Evolutionary conservation across 2,329 filamentous ascomycete species (phyloP), one percentile per base, ranked within the genome.

Genomic region (Curvularia hawaiiensis): DNA sequence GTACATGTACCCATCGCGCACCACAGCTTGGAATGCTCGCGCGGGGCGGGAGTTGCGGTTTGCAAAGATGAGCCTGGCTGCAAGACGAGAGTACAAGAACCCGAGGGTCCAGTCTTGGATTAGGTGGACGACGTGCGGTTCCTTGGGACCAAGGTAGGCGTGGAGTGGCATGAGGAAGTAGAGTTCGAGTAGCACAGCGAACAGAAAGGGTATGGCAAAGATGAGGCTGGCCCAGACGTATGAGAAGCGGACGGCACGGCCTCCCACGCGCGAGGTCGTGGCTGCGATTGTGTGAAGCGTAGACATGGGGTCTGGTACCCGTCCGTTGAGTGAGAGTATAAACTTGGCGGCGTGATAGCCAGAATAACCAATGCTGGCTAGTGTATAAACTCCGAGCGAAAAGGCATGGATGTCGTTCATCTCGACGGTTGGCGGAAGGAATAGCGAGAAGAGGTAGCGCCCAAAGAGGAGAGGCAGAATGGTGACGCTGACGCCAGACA

Each of bases 401-500:
- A 97, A 97, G 12, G 95, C 94, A 69, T 99, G 98, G 26, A 99
- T 90, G 74, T 99, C 95, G 76, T 98, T 99, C 71, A 94, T 90
- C 60, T 90, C 69, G 8, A 75, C 67, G 1, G 67, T 84, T 0
- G 82, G 78, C 4, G 92, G 91, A 41, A 97, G 86, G 33, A 93
- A 78, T 28, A 83, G 79, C 46, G 88, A 86, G 72, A 97, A 90
- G 60, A 98, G 83, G 56, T 83, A 83, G 28, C 95, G 89, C 2
- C 95, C 95, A 70, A 97, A 87, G 7, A 96, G 82, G 4, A 99
- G 84, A 0, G 95, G 96, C 0, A 96, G 79, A 60, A 99, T 89
- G 1, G 95, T 97, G 61, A 91, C 86, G 63, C 89, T 86, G 56
- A 98, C 87, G 24, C 95, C 95, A 0, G 91, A 96, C 12, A 89